Evolutionary conservation across 495 filamentous ascomycete genomes (phyloP).

Genomic region (Aspergillus incahuasiensis): DNA sequence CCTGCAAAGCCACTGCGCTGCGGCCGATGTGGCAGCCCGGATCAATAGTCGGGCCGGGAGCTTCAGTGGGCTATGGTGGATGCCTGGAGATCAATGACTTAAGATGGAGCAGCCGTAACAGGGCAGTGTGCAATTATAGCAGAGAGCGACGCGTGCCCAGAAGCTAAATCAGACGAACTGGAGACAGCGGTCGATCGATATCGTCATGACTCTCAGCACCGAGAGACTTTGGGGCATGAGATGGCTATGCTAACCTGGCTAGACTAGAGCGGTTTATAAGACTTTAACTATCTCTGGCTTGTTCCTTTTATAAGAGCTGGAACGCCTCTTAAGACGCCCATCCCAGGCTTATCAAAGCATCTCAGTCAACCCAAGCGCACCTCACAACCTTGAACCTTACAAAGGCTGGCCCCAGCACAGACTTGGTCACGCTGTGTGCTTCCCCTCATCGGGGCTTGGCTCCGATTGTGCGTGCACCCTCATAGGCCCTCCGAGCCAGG

Average conservation of each 20-base stretch:
- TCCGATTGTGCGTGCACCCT: constrained; percentile 6
- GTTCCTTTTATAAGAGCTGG: not conserved
- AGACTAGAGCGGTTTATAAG: not conserved
- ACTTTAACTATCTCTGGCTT: not conserved
- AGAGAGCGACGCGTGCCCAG: not conserved
- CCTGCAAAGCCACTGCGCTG: constrained; percentile 15
- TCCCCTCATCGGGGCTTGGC: constrained; percentile 14
- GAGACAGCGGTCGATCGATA: not conserved
- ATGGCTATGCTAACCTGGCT: not conserved
- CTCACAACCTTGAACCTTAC: not conserved
- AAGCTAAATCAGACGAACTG: not conserved
- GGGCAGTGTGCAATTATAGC: not conserved
- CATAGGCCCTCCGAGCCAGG: constrained; percentile 7
- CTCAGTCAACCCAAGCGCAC: not conserved
- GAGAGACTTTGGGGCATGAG: not conserved
- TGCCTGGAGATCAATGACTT: constrained; percentile 8
- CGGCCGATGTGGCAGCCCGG: constrained; percentile 14
- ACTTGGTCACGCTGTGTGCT: constrained; percentile 11
- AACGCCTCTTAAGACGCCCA: not conserved
- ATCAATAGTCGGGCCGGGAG: constrained; percentile 19
- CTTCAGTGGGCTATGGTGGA: not conserved
- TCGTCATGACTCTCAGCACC: not conserved
- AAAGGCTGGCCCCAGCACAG: constrained; percentile 13
- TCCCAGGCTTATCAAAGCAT: constrained; percentile 9
- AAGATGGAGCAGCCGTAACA: not conserved